phyloP scores from a whole-genome alignment of 1,139 yeast species.

The Pichia sorboxylosa region DNA sequence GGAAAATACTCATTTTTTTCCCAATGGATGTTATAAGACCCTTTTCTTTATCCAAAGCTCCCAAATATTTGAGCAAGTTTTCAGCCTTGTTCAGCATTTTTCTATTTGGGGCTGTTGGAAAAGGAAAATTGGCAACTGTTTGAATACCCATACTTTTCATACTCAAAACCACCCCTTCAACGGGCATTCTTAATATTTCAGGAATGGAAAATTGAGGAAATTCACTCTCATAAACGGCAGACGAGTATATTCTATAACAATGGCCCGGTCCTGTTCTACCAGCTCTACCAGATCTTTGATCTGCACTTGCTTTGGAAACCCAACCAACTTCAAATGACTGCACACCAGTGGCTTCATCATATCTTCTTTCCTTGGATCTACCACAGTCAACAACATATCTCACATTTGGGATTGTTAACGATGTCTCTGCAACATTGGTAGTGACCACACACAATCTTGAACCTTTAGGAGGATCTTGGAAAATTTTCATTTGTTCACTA shows the following conservation, averaged over 20 bases:
- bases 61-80: slow-evolving; percentile 54
- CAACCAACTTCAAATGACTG: slow-evolving; percentile 88
- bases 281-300: slow-evolving; percentile 95
- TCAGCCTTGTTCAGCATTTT: slow-evolving; percentile 53
- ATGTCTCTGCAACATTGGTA: slow-evolving; percentile 96
- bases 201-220: slow-evolving; percentile 77
- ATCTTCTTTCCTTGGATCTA: slow-evolving; percentile 78
- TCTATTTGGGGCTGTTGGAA: slow-evolving; percentile 87
- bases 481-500: slow-evolving; percentile 87
- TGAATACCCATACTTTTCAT: slow-evolving; percentile 98
- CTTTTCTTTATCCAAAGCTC: slow-evolving; percentile 55
- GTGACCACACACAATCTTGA: slow-evolving; percentile 87
- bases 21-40: slow-evolving; percentile 62
- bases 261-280: slow-evolving; percentile 99
- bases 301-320: slow-evolving; percentile 93
- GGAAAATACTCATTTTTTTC: slow-evolving; percentile 77
- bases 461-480: slow-evolving; percentile 74
- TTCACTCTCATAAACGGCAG: slow-evolving; percentile 88
- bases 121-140: slow-evolving; percentile 83
- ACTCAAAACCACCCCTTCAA: slow-evolving; percentile 82
- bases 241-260: slow-evolving; percentile 82
- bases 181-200: slow-evolving; percentile 90
- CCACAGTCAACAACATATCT: slow-evolving; percentile 95
- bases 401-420: slow-evolving; percentile 91
- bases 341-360: slow-evolving; percentile 75